Evolutionary conservation across 129 eudicot species (phyloP).

Genomic region (Helichrysum umbraculigerum): DNA sequence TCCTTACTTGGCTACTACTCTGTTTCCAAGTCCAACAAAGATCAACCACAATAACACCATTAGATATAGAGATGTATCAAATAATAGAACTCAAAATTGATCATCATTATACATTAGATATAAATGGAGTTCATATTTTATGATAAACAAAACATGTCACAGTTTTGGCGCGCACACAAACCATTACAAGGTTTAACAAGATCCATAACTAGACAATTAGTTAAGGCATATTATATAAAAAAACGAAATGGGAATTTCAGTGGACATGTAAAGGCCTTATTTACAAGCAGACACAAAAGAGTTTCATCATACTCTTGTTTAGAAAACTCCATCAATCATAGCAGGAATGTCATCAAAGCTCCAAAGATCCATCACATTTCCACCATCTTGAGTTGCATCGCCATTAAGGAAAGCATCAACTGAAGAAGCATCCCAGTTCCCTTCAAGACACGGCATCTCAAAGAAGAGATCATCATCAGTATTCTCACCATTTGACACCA

Average conservation of each 20-base stretch:
- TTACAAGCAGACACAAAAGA: slow-evolving; percentile 42
- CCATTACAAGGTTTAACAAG: slow-evolving; percentile 25
- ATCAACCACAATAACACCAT: not conserved
- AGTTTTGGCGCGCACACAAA: slow-evolving; percentile 19
- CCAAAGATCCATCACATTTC: slow-evolving; percentile 71
- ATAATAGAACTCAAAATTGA: slow-evolving; percentile 16
- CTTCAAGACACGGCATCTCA: slow-evolving; percentile 70
- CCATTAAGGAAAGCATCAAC: slow-evolving; percentile 67
- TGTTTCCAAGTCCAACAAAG: not conserved
- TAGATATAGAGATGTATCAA: not conserved
- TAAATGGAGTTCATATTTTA: slow-evolving; percentile 10
- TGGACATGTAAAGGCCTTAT: slow-evolving; percentile 49
- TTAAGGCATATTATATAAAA: slow-evolving; percentile 8
- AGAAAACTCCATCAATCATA: slow-evolving; percentile 51
- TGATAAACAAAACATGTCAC: slow-evolving; percentile 4
- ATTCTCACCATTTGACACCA: slow-evolving; percentile 38
- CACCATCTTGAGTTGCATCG: slow-evolving; percentile 52
- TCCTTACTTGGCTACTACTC: slow-evolving; percentile 19
- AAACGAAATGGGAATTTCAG: slow-evolving; percentile 21
- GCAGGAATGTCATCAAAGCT: slow-evolving; percentile 61
- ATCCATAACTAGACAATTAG: slow-evolving; percentile 14
- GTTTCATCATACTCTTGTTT: slow-evolving; percentile 17
- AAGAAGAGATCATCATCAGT: slow-evolving; percentile 46
- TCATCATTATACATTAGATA: slow-evolving; percentile 23
- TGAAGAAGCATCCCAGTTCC: slow-evolving; percentile 64